Evolutionary conservation across 106 monocot genomes (phyloP), one percentile per base, ranked within the genome.

Genomic region (Gastrodia elata): DNA sequence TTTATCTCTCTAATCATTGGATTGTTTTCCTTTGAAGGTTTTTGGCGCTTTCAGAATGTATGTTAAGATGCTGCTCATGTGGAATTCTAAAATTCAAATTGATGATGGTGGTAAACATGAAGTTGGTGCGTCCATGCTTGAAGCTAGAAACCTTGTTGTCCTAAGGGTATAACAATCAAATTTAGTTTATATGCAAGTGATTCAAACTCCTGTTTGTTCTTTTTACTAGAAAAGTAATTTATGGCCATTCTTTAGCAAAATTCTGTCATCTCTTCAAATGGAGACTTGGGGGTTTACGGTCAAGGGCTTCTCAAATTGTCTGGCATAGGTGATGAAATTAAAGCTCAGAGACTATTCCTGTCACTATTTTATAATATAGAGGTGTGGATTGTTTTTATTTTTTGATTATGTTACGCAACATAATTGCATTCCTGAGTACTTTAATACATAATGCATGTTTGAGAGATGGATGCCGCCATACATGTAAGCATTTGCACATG

Each of bases 21-120:
- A 69, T 38, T 57, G 8, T 73, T 74, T 65, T 0, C 80, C 26
- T 33, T 78, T 82, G 70, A 71, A 96, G 95, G 95, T 96, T 52
- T 96, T 82, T 84, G 95, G 95, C 30, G 92, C 92, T 15, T 96
- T 96, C 44, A 83, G 95, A 79, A 89, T 96, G 92, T 96, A 80
- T 75, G 87, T 92, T 15, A 96, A 96, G 73, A 87, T 96, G 92
- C 73, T 96, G 72, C 85, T 96, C 16, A 96, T 96, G 95, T 96
- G 95, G 95, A 72, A 96, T 65, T 89, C 92, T 15, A 89, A 74
- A 71, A 87, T 96, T 76, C 85, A 87, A 65, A 96, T 96, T 74
- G 92, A 92, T 80, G 92, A 89, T 55, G 92, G 95, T 70, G 85
- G 76, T 57, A 81, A 92, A 77, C 77, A 80, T 77, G 89, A 87